Evolutionary conservation across 768 basidiomycete species (phyloP), one percentile per base, ranked within the genome.

Genomic region (Mycena albidolilacea): DNA sequence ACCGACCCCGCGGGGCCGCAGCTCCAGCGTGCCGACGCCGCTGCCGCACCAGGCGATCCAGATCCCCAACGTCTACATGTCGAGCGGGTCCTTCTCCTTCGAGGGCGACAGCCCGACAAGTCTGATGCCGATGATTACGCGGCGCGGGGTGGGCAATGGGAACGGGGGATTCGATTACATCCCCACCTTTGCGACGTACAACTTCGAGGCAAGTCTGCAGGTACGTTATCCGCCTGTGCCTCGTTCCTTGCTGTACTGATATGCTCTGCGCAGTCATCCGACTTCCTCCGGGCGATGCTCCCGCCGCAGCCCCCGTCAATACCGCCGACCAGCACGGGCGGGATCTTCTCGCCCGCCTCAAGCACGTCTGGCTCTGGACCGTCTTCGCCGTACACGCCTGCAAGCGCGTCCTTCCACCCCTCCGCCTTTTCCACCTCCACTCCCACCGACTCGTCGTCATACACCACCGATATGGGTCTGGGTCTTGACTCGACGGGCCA

Each of bases 1-100:
- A 23, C 76, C 69, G 50, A 38, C 69, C 12, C 68, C 74, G 21
- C 55, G 67, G 19, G 86, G 78, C 70, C 82, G 86, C 71, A 83
- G 86, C 54, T 79, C 89, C 67, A 86, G 87, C 74, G 92, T 87
- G 10, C 93, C 93, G 6, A 92, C 92, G 11, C 92, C 92, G 5
- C 91, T 90, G 12, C 86, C 88, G 4, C 89, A 88, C 75, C 92
- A 93, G 81, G 86, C 88, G 1, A 93, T 94, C 78, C 89, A 89
- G 79, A 85, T 94, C 52, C 93, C 93, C 30, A 89, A 87, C 74
- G 87, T 94, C 23, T 88, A 87, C 79, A 23, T 71, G 39, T 38
- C 37, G 81, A 50, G 77, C 83, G 78, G 78, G 83, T 0, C 89
- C 90, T 6, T 91, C 91, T 15, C 91, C 89, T 79, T 91, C 91